phyloP scores from a whole-genome alignment of 2,329 filamentous ascomycete genomes.

The Fusarium odoratissimum region DNA sequence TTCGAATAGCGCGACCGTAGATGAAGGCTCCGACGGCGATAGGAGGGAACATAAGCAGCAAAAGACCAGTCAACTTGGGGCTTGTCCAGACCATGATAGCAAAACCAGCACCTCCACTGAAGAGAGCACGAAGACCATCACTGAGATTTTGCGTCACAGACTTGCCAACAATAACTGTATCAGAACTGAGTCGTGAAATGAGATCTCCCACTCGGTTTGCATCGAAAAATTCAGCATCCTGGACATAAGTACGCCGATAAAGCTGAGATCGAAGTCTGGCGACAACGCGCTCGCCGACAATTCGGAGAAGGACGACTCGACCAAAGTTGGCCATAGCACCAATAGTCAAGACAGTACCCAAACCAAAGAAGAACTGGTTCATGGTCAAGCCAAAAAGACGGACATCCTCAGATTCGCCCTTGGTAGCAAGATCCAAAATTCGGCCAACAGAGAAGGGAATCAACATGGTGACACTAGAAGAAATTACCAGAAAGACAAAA shows the following conservation, averaged over 20 bases:
- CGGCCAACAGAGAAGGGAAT: constrained; percentile 97
- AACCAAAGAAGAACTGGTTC: constrained; percentile 86
- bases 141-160: constrained; percentile 98
- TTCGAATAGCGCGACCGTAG: constrained; percentile 89
- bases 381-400: constrained; percentile 86
- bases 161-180: constrained; percentile 98
- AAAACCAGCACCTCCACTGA: constrained; percentile 91
- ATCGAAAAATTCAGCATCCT: constrained; percentile 99
- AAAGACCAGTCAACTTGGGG: constrained; percentile 86
- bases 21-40: constrained; percentile 91
- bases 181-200: constrained; percentile 93
- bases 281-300: constrained; percentile 95
- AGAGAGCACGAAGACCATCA: constrained; percentile 89
- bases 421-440: constrained; percentile 91
- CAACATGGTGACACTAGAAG: constrained; percentile 93
- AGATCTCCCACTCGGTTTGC: constrained; percentile 96
- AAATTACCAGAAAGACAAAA: constrained; percentile 86
- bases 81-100: constrained; percentile 96
- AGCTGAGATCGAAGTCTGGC: constrained; percentile 88
- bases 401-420: constrained; percentile 72
- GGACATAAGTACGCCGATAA: constrained; percentile 92
- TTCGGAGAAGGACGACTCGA: constrained; percentile 89
- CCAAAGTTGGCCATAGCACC: constrained; percentile 94
- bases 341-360: constrained; percentile 80
- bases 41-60: constrained; percentile 89